These are phyloP conservation scores for Nicotiana otophora DNA, from an alignment of 257 asterid genomes.

Conservation along the genomic window DNA sequence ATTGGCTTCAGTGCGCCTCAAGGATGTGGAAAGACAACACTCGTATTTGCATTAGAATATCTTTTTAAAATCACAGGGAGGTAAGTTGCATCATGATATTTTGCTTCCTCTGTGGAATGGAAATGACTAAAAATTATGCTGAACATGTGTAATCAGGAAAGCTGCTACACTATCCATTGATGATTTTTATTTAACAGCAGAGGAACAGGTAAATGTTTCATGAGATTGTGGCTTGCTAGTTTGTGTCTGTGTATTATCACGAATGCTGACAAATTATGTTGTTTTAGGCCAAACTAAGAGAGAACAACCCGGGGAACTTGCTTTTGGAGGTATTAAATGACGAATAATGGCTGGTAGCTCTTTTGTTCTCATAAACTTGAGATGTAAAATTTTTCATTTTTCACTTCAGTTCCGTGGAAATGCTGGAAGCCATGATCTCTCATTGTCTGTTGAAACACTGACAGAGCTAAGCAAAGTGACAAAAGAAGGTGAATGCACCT, in stretches of 20 bases:
- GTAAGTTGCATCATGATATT: constrained; percentile 40
- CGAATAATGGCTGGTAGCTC: neutral
- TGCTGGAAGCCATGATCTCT: constrained; percentile 99
- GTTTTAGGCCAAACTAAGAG: constrained; percentile 70
- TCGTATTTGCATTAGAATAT: constrained; percentile 84
- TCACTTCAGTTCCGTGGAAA: constrained; percentile 77
- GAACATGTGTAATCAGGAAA: constrained; percentile 44
- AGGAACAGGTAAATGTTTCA: constrained; percentile 55
- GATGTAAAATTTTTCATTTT: neutral
- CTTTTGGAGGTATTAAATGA: constrained; percentile 71
- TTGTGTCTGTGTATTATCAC: neutral
- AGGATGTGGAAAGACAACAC: constrained; percentile 98
- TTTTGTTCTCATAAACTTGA: neutral
- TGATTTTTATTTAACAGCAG: constrained; percentile 95
- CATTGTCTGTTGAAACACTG: constrained; percentile 71
- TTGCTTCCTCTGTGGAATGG: neutral
- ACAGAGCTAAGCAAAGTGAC: constrained; percentile 62
- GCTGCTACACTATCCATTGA: constrained; percentile 85
- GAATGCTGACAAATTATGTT: constrained; percentile 6
- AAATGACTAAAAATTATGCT: neutral
- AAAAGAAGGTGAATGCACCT: constrained; percentile 55
- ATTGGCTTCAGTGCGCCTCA: constrained; percentile 99
- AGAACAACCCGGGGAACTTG: constrained; percentile 70
- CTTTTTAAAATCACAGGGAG: constrained; percentile 81
- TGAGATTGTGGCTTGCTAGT: neutral